Evolutionary conservation across 2,329 filamentous ascomycete species (phyloP).

Genomic region (Thielaviopsis ethacetica): DNA sequence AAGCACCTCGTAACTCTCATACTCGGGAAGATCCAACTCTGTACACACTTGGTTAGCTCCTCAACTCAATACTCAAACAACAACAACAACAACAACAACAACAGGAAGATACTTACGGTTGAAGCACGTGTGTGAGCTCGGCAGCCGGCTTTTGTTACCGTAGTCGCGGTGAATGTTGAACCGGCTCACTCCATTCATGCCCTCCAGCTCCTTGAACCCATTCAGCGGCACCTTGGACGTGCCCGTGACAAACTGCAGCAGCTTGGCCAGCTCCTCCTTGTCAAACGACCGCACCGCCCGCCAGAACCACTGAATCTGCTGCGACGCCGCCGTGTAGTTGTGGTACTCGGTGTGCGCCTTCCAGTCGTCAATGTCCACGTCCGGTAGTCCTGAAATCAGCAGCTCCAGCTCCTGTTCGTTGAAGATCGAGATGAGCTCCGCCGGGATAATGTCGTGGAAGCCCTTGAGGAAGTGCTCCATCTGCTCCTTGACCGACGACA

Average conservation of each 20-base stretch:
- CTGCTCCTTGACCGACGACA: conserved; percentile 84
- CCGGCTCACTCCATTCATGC: conserved; percentile 94
- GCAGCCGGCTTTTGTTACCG: conserved; percentile 86
- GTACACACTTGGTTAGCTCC: conserved; percentile 10
- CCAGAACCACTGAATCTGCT: conserved; percentile 99
- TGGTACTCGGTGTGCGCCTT: conserved; percentile 98
- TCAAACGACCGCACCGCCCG: conserved; percentile 91
- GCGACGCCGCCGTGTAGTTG: conserved; percentile 86
- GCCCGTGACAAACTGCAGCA: conserved; percentile 94
- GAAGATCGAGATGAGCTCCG: conserved; percentile 89
- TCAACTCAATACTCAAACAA: background rate
- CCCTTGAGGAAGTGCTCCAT: conserved; percentile 85
- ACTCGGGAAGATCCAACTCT: conserved; percentile 97
- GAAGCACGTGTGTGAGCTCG: conserved; percentile 96
- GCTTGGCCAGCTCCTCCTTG: conserved; percentile 94
- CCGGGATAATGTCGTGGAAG: conserved; percentile 96
- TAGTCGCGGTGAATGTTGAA: conserved; percentile 99
- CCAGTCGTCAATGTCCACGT: conserved; percentile 98
- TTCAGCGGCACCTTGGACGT: conserved; percentile 97
- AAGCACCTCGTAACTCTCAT: conserved; percentile 86
- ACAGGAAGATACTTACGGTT: conserved; percentile 58
- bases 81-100: too few species aligned
- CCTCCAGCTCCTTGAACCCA: conserved; percentile 96
- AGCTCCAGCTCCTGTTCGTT: conserved; percentile 96
- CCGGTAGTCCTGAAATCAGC: conserved; percentile 87